Evolutionary conservation across 2,329 filamentous ascomycete genomes (phyloP), one percentile per base, ranked within the genome.

Genomic region (Amesomyces nigricolor): DNA sequence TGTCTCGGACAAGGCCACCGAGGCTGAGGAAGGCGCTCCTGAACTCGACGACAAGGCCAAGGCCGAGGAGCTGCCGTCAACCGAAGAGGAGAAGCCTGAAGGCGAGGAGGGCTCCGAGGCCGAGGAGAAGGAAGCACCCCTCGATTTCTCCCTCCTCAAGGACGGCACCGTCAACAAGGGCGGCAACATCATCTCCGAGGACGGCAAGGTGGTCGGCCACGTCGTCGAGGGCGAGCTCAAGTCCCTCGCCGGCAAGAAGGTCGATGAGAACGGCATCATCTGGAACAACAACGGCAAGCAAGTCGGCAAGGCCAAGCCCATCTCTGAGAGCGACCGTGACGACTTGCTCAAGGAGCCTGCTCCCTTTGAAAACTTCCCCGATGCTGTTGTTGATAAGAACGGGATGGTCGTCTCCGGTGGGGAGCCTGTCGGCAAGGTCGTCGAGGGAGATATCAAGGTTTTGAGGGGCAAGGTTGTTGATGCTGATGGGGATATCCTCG

Each of bases 241-340:
- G 68, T 75, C 85, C 58, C 76, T 89, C 6, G 69, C 83, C 35
- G 85, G 85, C 62, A 82, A 80, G 64, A 80, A 80, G 65, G 74
- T 82, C 38, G 85, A 88, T 58, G 81, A 80, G 51, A 72, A 87
- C 39, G 86, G 86, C 45, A 76, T 86, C 61, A 85, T 89, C 71
- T 89, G 83, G 81, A 84, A 84, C 64, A 85, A 88, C 58, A 75
- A 76, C 5, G 86, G 86, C 57, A 80, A 87, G 67, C 75, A 86
- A 43, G 79, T 89, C 50, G 86, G 86, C 30, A 79, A 80, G 52
- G 82, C 78, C 44, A 84, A 89, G 70, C 79, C 85, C 13, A 79
- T 86, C 56, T 79, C 84, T 3, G 72, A 77, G 3, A 69, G 68
- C 11, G 80, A 83, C 60, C 73, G 76, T 2, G 77, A 79, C 38